Evolutionary conservation across 192 early-diverging fungal genomes (phyloP).

Genomic region (Chytriomyces hyalinus): DNA sequence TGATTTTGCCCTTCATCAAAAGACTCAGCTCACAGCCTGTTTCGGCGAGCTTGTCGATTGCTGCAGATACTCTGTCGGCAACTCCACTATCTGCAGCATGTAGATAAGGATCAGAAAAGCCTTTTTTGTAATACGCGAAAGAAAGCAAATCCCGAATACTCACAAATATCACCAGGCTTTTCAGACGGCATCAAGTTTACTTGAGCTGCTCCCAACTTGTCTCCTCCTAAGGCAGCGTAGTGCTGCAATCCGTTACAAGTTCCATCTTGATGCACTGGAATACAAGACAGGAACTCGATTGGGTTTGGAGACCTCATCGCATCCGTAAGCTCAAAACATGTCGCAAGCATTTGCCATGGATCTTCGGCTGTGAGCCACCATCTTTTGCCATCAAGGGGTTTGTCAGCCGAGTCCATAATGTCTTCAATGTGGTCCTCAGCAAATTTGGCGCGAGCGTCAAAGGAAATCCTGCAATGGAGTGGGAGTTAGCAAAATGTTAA

Average conservation of each 20-base stretch:
- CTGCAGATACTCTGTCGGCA: conserved; percentile 71
- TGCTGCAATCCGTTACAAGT: conserved; percentile 99
- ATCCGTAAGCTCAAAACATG: conserved; percentile 81
- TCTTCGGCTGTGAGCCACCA: conserved; percentile 92
- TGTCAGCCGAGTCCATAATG: conserved; percentile 81
- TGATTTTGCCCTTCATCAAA: conserved; percentile 68
- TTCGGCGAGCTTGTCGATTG: conserved; percentile 67
- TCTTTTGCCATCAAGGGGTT: conserved; percentile 73
- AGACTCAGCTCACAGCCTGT: conserved; percentile 44
- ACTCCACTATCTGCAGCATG: conserved; percentile 88
- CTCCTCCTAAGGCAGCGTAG: conserved; percentile 95
- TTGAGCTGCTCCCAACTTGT: conserved; percentile 80
- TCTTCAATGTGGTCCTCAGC: conserved; percentile 76
- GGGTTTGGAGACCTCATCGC: conserved; percentile 79
- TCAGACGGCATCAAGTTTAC: conserved; percentile 89
- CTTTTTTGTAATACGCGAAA: no score
- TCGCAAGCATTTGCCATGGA: conserved; percentile 93
- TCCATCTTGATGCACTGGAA: conserved; percentile 96
- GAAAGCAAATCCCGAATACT: not conserved
- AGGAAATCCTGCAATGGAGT: conserved; percentile 54
- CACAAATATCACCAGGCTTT: conserved; percentile 83
- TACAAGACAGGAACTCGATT: conserved; percentile 65
- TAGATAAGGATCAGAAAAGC: no score
- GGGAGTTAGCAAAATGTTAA: not conserved
- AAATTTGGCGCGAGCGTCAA: conserved; percentile 79